Base-by-base conservation (phyloP, 768 basidiomycete genomes). In the Asterophora lycoperdoides region DNA sequence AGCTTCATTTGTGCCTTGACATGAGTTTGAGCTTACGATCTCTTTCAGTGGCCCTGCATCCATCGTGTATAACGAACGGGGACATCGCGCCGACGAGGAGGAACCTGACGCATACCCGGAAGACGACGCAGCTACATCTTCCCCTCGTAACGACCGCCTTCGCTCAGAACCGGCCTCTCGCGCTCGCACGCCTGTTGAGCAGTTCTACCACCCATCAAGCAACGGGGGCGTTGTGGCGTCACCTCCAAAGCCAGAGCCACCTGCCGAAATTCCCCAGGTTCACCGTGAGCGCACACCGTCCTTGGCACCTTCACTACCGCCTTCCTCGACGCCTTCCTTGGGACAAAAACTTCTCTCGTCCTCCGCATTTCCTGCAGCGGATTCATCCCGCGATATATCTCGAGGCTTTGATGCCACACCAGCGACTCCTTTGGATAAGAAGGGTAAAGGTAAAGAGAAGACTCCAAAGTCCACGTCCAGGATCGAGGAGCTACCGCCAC, bases 41-140 rank as follows among this genome's bases (percentile, higher is more conserved):
- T 52, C 37, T n/a, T 52, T 23, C 51, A 89, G 87, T 51, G 87
- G 87, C 14, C 87, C 87, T 3, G 87, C 86, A 0, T 80, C 83
- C 6, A 90, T 90, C 47, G 78, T 90, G 9, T 89, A 87, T 67
- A 89, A 86, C 60, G 87, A 90, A 66, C 77, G 85, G 44, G 86
- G 87, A 0, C 80, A 81, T 53, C 78, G 86, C 46, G 73, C 77
- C 4, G 85, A 86, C 30, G 86, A 89, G 60, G 86, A 87, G 30
- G 87, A 89, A 55, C 72, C 71, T 0, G 84, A 87, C 52, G 60
- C 64, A 10, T 80, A 75, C 48, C 79, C 81, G 0, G 86, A 87
- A 61, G 86, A 88, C 48, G 84, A 87, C 49, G 64, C 62, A 23
- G 50, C 53, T 20, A 52, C 57, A 14, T 63, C 62, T 4, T 69